phyloP scores from a whole-genome alignment of 202 grass and related monocot species.

The Zoysia matrella region DNA sequence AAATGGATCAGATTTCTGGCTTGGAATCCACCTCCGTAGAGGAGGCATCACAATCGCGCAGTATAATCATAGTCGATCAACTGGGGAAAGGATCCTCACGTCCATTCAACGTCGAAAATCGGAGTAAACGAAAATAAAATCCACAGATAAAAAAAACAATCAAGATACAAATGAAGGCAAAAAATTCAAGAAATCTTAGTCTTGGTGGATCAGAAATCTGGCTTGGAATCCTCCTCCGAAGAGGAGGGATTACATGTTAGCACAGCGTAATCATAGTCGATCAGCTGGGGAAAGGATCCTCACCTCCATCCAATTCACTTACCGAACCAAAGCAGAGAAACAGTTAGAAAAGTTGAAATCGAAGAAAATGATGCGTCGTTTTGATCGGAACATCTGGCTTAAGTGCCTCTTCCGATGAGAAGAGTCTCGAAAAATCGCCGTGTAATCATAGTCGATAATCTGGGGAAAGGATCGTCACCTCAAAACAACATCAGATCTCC shows the following conservation, averaged over 20 bases:
- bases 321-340: not conserved
- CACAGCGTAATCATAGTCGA: slow-evolving; percentile 71
- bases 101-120: not conserved
- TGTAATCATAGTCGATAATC: slow-evolving; percentile 56
- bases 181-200: not conserved
- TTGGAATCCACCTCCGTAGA: slow-evolving; percentile 45
- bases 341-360: not conserved
- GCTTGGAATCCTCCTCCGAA: slow-evolving; percentile 54
- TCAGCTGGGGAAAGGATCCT: slow-evolving; percentile 69
- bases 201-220: slow-evolving; percentile 65
- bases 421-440: slow-evolving; percentile 41
- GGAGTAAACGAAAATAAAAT: not conserved
- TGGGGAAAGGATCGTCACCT: slow-evolving; percentile 64
- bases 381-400: slow-evolving; percentile 55
- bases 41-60: slow-evolving; percentile 35
- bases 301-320: slow-evolving; percentile 34
- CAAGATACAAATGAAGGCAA: not conserved
- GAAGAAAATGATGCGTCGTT: not conserved
- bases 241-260: slow-evolving; percentile 39
- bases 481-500: slow-evolving; percentile 8
- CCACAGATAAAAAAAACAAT: not conserved
- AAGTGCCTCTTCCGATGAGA: slow-evolving; percentile 17
- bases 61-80: slow-evolving; percentile 51
- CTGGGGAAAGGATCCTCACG: too few species aligned
- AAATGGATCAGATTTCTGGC: slow-evolving; percentile 66